Base-by-base conservation (phyloP, 306 rosid species). In the Glycine tomentella region DNA sequence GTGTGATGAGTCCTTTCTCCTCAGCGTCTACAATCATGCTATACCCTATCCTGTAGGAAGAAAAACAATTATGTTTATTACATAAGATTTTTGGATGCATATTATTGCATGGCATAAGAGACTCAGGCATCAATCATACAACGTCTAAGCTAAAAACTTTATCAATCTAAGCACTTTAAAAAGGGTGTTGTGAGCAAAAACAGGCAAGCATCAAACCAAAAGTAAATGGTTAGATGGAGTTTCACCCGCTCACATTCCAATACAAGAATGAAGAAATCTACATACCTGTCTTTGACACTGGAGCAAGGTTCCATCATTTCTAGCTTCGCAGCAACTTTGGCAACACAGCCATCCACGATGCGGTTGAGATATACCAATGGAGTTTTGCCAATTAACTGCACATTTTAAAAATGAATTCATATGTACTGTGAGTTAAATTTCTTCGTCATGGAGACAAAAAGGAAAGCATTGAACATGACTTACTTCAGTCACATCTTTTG, bases 221-320 rank as follows among this genome's bases (percentile, higher is more conserved):
- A 44, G 48, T 53, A 70, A 34, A 61, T 61, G 16, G 79, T 53
- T 38, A 58, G 55, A 69, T 25, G 49, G 38, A 69, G 57, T 31
- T 15, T 61, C 13, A 31, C 70, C 4, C 40, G 72, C 71, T 67
- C 2, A 63, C 14, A 40, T 79, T 79, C 73, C 46, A 77, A 67
- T 70, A 64, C 56, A 66, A 61, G 25, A 53, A 20, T 52, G 71
- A 74, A 81, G 69, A 76, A 67, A 66, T 42, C 14, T 11, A 7
- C 15, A 15, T 81, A 92, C 98, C 98, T 92, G 78, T 94, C 98
- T 78, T 94, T 94, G 87, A 94, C 97, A 44, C 97, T 94, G 44
- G 98, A 94, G 88, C 97, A 94, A 59, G 98, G 98, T 56, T 94
- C 98, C 98, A 94, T 85, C 98, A 90, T 87, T 90, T 94, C 98